phyloP scores from a whole-genome alignment of 2,329 filamentous ascomycete genomes.

The Aspergillus sp. region DNA sequence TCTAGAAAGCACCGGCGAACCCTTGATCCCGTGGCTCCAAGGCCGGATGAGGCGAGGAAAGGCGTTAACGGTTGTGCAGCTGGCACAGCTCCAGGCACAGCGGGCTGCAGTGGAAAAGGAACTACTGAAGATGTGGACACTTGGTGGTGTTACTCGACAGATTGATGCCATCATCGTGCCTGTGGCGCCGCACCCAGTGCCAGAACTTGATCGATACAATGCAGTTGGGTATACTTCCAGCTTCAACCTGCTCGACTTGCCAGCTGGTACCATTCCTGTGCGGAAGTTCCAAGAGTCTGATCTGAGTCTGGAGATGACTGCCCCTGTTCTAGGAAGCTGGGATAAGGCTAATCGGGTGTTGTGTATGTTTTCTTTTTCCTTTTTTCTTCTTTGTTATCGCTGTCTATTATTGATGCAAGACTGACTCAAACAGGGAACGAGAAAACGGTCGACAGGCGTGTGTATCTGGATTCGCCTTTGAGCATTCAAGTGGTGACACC shows the following conservation, averaged over 20 bases:
- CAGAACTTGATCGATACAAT: slow-evolving; percentile 59
- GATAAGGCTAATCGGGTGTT: slow-evolving; percentile 57
- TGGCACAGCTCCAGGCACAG: slow-evolving; percentile 51
- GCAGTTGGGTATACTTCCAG: slow-evolving; percentile 58
- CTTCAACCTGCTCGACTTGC: slow-evolving; percentile 60
- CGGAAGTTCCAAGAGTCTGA: slow-evolving; percentile 47
- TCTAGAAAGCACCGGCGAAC: slow-evolving; percentile 52
- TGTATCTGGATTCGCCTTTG: slow-evolving; percentile 52
- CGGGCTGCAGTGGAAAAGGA: slow-evolving; percentile 50
- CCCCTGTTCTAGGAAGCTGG: slow-evolving; percentile 48
- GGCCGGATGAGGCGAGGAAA: slow-evolving; percentile 47
- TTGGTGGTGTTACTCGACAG: slow-evolving; percentile 10
- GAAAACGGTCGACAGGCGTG: slow-evolving; percentile 47
- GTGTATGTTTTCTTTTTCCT: slow-evolving; percentile 42
- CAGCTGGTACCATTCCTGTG: slow-evolving; percentile 55
- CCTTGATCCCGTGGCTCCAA: slow-evolving; percentile 57
- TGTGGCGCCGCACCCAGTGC: slow-evolving; percentile 59
- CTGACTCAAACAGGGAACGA: slow-evolving; percentile 32
- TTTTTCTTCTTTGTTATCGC: slow-evolving; percentile 1
- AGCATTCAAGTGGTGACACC: slow-evolving; percentile 56
- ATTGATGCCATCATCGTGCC: slow-evolving; percentile 62
- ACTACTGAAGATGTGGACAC: slow-evolving; percentile 54
- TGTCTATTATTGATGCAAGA: neutral
- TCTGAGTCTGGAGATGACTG: slow-evolving; percentile 44
- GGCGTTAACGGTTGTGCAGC: slow-evolving; percentile 42